Evolutionary conservation across 2,329 filamentous ascomycete genomes (phyloP).

Genomic region (Trichoderma pleuroti): DNA sequence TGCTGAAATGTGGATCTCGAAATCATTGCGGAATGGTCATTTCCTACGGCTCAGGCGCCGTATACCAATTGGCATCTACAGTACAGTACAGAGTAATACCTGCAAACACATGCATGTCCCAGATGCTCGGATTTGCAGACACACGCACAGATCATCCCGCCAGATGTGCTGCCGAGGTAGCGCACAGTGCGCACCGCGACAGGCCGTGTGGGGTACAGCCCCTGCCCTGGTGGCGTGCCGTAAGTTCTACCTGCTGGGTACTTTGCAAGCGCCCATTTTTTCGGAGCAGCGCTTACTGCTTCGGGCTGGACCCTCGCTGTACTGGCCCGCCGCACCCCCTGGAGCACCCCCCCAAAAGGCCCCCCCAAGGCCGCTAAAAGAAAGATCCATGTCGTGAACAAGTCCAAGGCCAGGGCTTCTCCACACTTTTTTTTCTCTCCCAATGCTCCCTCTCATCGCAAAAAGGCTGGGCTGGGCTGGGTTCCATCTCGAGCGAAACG

Average conservation of each 20-base stretch:
- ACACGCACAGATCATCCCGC: background rate
- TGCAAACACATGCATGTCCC: background rate
- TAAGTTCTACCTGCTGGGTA: background rate
- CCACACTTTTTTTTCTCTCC: constrained; percentile 9
- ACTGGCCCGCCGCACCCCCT: background rate
- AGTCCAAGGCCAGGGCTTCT: constrained; percentile 13
- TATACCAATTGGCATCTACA: background rate
- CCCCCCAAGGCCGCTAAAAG: background rate
- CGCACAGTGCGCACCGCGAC: constrained; percentile 13
- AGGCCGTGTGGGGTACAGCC: constrained; percentile 3
- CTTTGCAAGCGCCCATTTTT: background rate
- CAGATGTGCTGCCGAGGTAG: constrained; percentile 2
- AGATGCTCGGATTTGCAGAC: background rate
- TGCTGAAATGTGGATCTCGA: background rate
- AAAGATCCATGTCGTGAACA: background rate
- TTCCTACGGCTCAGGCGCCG: background rate
- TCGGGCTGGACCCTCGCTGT: constrained; percentile 15
- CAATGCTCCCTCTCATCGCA: background rate
- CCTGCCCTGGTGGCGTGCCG: constrained; percentile 4
- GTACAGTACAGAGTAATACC: background rate
- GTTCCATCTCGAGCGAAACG: constrained; percentile 13
- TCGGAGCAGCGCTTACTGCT: constrained; percentile 19
- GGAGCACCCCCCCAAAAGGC: background rate
- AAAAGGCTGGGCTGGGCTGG: background rate
- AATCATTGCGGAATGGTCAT: background rate